Percentiles rank a stretch among this genome's conserved stretches.
phyloP scores from a whole-genome alignment of 495 filamentous ascomycete species.

The Penicillium silybi region DNA sequence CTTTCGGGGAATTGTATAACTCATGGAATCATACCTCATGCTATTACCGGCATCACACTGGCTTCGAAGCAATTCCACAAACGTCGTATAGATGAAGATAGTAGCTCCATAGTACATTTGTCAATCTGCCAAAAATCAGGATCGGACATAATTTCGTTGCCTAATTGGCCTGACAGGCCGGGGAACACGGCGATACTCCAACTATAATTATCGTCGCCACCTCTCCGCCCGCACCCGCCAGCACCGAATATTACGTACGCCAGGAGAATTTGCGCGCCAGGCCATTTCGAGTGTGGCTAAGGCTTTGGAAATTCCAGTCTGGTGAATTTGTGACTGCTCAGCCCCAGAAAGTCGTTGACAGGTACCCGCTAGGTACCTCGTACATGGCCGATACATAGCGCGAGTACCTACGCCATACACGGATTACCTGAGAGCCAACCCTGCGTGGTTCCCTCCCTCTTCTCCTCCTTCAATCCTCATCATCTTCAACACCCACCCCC shows the following conservation, averaged over 20 bases:
- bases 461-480: constrained; percentile 20
- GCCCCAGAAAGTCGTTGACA: constrained; percentile 21
- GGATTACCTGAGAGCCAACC: constrained; percentile 1
- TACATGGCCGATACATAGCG: constrained; percentile 20
- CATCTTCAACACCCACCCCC: constrained; percentile 13
- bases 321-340: constrained; percentile 11
- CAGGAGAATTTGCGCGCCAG: neutral
- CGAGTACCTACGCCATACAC: constrained; percentile 14
- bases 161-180: neutral
- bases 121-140: neutral
- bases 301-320: neutral
- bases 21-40: constrained; percentile 1
- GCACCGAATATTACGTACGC: constrained; percentile 15
- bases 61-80: neutral
- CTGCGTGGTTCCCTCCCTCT: constrained; percentile 13
- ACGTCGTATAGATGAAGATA: neutral
- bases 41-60: neutral
- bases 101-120: neutral
- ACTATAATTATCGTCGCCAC: constrained; percentile 16
- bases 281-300: neutral
- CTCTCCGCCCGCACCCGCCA: constrained; percentile 14
- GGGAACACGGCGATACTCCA: neutral
- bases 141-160: constrained; percentile 1
- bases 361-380: constrained; percentile 17
- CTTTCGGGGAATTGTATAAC: constrained; percentile 6